A percentile compares a stretch with the other conserved stretches of the same genome.
Conservation (phyloP, 1,284 basidiomycete species). For the Melanopsichium pennsylvanicum region DNA sequence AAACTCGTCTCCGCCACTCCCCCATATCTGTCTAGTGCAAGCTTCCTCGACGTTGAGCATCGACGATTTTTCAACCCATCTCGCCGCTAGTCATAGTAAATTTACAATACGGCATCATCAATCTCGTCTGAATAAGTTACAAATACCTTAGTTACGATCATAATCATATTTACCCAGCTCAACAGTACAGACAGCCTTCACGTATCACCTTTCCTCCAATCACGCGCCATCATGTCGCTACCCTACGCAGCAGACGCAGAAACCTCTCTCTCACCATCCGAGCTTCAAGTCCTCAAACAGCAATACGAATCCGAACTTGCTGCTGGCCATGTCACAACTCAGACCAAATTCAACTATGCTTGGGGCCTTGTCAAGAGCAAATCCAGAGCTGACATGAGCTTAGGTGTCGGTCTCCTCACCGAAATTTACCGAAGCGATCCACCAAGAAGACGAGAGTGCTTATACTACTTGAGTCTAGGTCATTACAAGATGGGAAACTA, state of each 20-base stretch:
- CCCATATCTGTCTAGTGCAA: too few relatives aligned
- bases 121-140: too few relatives aligned
- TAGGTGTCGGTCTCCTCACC: slow-evolving; percentile 81
- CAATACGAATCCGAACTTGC: slow-evolving; percentile 89
- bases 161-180: too few relatives aligned
- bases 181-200: too few relatives aligned
- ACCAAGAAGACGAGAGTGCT: slow-evolving; percentile 85
- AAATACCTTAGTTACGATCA: too few relatives aligned
- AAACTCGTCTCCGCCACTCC: too few relatives aligned
- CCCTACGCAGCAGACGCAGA: slow-evolving; percentile 96
- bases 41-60: too few relatives aligned
- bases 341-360: slow-evolving; percentile 98
- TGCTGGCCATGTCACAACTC: slow-evolving; percentile 83
- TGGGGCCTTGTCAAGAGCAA: slow-evolving; percentile 72
- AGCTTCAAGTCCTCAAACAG: slow-evolving; percentile 82
- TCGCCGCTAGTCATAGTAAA: too few relatives aligned
- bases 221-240: slow-evolving; percentile 66
- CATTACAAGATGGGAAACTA: slow-evolving; percentile 98
- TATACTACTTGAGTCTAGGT: slow-evolving; percentile 95
- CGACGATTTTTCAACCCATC: too few relatives aligned
- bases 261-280: slow-evolving; percentile 84
- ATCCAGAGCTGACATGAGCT: slow-evolving; percentile 70
- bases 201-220: neutral
- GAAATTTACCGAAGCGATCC: slow-evolving; percentile 93
- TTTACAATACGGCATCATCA: too few relatives aligned